A percentile compares a stretch with the other conserved stretches of the same genome.
Evolutionary conservation across 2,329 filamentous ascomycete genomes (phyloP).

Genomic region (Achaetomium macrosporum): DNA sequence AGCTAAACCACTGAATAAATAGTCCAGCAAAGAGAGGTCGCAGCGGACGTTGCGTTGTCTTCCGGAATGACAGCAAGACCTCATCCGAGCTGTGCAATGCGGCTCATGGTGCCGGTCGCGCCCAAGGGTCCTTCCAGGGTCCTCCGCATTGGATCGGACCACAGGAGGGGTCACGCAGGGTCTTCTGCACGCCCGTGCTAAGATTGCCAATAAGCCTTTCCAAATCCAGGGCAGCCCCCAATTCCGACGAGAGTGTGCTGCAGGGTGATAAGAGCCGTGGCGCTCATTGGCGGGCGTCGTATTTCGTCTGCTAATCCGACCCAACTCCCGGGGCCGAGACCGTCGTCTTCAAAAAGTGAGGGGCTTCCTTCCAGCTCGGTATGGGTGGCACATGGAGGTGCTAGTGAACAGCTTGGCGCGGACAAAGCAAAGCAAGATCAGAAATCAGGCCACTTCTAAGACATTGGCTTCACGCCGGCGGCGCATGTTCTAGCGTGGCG

Average conservation of each 20-base stretch:
- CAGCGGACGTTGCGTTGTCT: neutral
- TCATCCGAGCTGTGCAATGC: constrained; percentile 12
- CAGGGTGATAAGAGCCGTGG: constrained; percentile 21
- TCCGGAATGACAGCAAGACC: neutral
- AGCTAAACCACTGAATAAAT: constrained; percentile 1
- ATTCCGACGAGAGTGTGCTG: constrained; percentile 15
- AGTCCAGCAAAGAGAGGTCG: neutral
- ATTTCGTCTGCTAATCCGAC: constrained; percentile 23
- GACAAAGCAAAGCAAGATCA: neutral
- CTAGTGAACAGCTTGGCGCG: neutral
- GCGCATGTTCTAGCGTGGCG: constrained; percentile 24
- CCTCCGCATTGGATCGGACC: constrained; percentile 9
- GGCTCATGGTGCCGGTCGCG: constrained; percentile 18
- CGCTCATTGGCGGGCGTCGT: constrained; percentile 20
- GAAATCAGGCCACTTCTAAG: constrained; percentile 16
- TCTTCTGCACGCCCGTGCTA: constrained; percentile 14
- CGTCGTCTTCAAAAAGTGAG: constrained; percentile 17
- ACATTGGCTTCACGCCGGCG: constrained; percentile 14
- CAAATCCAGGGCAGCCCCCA: constrained; percentile 14
- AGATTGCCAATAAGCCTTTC: constrained; percentile 21
- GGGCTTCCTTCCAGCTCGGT: constrained; percentile 14
- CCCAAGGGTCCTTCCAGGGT: constrained; percentile 17
- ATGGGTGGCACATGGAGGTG: constrained; percentile 5
- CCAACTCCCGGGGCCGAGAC: constrained; percentile 16
- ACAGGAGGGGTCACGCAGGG: constrained; percentile 14